Conservation (phyloP, 805 yeast genomes). For the Hanseniaspora hatyaiensis region DNA sequence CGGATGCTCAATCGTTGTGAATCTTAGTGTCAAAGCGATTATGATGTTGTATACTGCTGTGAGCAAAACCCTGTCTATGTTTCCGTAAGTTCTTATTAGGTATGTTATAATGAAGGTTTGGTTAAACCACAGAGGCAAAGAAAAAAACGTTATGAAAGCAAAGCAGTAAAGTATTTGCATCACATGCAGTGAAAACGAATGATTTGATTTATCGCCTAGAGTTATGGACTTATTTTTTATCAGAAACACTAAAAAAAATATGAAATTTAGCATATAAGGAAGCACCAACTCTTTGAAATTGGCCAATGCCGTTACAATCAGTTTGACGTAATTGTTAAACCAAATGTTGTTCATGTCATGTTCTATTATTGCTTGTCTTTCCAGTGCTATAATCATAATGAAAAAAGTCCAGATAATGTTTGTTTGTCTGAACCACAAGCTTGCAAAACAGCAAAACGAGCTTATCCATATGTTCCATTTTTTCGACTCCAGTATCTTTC, state of each 20-base stretch:
- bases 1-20: constrained; percentile 72
- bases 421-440: constrained; percentile 78
- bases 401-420: constrained; percentile 78
- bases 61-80: constrained; percentile 21
- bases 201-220: constrained; percentile 84
- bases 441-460: constrained; percentile 45
- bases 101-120: constrained; percentile 34
- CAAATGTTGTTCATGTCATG: constrained; percentile 31
- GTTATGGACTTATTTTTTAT: constrained; percentile 70
- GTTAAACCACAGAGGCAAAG: constrained; percentile 65
- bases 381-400: constrained; percentile 44
- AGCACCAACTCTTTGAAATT: constrained; percentile 28
- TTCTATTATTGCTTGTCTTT: constrained; percentile 36
- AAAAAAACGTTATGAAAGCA: constrained; percentile 49
- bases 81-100: constrained; percentile 23
- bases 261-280: constrained; percentile 46
- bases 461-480: constrained; percentile 33
- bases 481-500: neutral
- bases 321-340: constrained; percentile 33
- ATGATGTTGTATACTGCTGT: constrained; percentile 27
- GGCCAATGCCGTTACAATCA: constrained; percentile 30
- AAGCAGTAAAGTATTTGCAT: constrained; percentile 76
- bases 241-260: constrained; percentile 46
- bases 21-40: constrained; percentile 40
- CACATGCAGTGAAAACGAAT: constrained; percentile 54